Conservation (phyloP, 2,329 filamentous ascomycete genomes). For the Microcera coccophila region DNA sequence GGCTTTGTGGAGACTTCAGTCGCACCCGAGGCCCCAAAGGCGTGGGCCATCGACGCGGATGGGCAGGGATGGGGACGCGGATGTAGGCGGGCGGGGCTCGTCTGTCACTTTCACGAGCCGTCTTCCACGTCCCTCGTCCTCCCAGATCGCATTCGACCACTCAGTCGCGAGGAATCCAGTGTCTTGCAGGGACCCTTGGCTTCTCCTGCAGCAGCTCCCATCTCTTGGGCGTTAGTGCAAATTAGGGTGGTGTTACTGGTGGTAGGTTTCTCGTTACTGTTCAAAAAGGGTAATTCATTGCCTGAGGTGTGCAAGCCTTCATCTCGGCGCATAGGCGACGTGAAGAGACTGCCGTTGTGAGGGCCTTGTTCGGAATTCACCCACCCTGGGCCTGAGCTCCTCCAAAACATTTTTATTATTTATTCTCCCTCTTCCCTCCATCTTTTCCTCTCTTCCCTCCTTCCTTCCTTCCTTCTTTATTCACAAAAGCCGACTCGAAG, state of each 20-base stretch:
- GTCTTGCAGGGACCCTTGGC: background rate
- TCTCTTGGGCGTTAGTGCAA: background rate
- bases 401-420: background rate
- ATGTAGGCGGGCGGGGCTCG: too few relatives aligned
- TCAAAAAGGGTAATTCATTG: slow-evolving; percentile 1
- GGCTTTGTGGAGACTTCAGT: background rate
- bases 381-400: slow-evolving; percentile 4
- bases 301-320: background rate
- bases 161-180: background rate
- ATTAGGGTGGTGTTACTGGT: background rate
- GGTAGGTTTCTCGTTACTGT: background rate
- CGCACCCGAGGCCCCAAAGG: background rate
- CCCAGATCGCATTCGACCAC: background rate
- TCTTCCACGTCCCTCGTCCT: too few relatives aligned
- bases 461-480: slow-evolving; percentile 11
- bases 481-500: background rate
- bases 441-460: slow-evolving; percentile 5
- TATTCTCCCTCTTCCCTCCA: slow-evolving; percentile 3
- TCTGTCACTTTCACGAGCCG: too few relatives aligned
- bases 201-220: background rate
- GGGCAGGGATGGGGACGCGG: background rate
- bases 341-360: background rate
- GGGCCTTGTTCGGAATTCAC: slow-evolving; percentile 1
- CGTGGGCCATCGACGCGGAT: background rate
- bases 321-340: background rate